Evolutionary conservation across 1,284 basidiomycete genomes (phyloP).

Genomic region (Irpex sp.): DNA sequence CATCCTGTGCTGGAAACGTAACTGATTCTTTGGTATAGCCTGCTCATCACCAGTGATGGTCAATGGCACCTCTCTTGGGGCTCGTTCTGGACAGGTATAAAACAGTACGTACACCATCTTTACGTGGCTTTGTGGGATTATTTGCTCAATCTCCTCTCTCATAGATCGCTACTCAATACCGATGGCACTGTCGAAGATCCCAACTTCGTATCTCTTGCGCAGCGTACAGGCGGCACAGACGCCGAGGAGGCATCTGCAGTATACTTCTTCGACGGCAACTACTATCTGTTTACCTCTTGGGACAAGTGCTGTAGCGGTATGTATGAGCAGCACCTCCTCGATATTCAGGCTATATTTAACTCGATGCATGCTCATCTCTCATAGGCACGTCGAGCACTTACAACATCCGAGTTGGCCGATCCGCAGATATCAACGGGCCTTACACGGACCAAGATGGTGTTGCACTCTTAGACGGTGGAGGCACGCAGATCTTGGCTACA

Average conservation of each 20-base stretch:
- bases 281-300: neutral
- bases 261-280: neutral
- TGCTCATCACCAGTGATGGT: neutral
- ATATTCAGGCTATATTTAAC: neutral
- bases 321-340: neutral
- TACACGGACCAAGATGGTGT: slow-evolving; percentile 46
- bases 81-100: slow-evolving; percentile 49
- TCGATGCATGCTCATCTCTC: too few relatives aligned
- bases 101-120: slow-evolving; percentile 33
- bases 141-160: too few relatives aligned
- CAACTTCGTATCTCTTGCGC: neutral
- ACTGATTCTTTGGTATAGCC: too few relatives aligned
- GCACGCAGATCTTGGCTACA: neutral
- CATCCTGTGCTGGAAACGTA: too few relatives aligned
- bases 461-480: slow-evolving; percentile 20
- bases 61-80: slow-evolving; percentile 42
- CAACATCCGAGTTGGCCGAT: slow-evolving; percentile 52
- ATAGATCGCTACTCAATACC: neutral
- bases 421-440: slow-evolving; percentile 36
- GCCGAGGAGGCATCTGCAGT: neutral
- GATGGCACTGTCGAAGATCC: neutral
- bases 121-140: too few relatives aligned
- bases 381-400: slow-evolving; percentile 23
- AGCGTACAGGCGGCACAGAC: neutral
- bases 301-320: neutral